These are phyloP conservation scores for Talaromyces nanjingensis DNA, from an alignment of 495 filamentous ascomycete genomes.

Conservation along the genomic window DNA sequence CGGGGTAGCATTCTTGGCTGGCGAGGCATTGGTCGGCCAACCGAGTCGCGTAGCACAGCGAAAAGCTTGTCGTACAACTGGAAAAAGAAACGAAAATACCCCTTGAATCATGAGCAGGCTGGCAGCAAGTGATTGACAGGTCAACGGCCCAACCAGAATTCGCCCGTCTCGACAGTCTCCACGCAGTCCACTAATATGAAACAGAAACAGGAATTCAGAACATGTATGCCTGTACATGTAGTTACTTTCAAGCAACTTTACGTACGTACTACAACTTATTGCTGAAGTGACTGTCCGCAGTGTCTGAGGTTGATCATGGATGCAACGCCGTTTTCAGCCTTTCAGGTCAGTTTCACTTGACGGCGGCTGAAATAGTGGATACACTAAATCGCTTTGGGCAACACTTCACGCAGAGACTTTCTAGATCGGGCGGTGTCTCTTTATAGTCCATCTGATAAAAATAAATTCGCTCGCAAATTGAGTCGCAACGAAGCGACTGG, in stretches of 20 bases:
- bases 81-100: neutral
- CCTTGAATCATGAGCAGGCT: neutral
- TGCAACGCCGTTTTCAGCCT: too few relatives aligned
- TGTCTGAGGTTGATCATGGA: too few relatives aligned
- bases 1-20: too few relatives aligned
- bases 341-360: neutral
- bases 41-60: neutral
- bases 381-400: neutral
- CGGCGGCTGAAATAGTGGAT: neutral
- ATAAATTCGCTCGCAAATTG: neutral
- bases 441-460: neutral
- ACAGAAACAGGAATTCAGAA: neutral
- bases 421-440: neutral
- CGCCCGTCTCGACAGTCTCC: neutral
- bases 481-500: too few relatives aligned
- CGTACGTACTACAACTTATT: too few relatives aligned
- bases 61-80: neutral
- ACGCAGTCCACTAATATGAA: neutral
- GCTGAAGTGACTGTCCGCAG: too few relatives aligned
- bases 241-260: too few relatives aligned
- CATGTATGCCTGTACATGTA: too few relatives aligned
- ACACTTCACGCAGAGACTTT: neutral
- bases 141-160: neutral
- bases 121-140: neutral
- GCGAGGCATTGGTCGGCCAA: too few relatives aligned